Evolutionary conservation across 352 stramenopile genomes (phyloP).

Genomic region (Phytopythium aichiense): DNA sequence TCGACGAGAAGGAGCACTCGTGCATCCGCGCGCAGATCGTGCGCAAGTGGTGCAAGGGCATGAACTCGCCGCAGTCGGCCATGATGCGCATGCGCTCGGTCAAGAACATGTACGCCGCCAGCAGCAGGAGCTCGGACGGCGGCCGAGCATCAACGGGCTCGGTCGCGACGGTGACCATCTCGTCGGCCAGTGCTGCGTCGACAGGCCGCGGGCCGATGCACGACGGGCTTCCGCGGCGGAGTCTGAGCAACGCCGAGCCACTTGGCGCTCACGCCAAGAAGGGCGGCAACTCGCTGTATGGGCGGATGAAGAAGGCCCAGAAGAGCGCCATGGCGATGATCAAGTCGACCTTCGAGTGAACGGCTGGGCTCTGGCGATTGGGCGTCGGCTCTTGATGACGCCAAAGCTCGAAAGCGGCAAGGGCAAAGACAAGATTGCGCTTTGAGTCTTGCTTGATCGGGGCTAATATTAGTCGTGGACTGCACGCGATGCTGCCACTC

Average conservation of each 20-base stretch:
- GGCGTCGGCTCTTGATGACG: not conserved
- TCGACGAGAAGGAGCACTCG: slow-evolving; percentile 83
- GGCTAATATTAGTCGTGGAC: too few relatives aligned
- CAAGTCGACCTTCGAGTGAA: slow-evolving; percentile 76
- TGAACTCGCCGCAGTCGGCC: slow-evolving; percentile 76
- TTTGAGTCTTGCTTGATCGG: too few relatives aligned
- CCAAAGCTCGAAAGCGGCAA: too few relatives aligned
- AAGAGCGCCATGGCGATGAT: slow-evolving; percentile 81
- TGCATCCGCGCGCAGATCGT: slow-evolving; percentile 82
- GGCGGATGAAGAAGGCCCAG: slow-evolving; percentile 79
- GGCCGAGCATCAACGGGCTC: not conserved
- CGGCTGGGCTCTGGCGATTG: not conserved
- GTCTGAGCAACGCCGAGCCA: slow-evolving; percentile 7
- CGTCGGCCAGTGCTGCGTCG: slow-evolving; percentile 20
- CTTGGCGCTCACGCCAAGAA: slow-evolving; percentile 21
- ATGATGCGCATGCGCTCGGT: slow-evolving; percentile 68
- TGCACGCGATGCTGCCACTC: too few relatives aligned
- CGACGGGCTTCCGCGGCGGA: slow-evolving; percentile 1
- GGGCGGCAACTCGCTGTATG: slow-evolving; percentile 57
- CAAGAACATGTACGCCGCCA: slow-evolving; percentile 40
- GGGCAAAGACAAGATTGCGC: too few relatives aligned
- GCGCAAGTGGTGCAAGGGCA: slow-evolving; percentile 74
- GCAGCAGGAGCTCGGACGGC: slow-evolving; percentile 9
- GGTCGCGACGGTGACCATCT: slow-evolving; percentile 4
- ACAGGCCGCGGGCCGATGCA: not conserved